These are phyloP conservation scores for Leccinum ponderosum DNA, from an alignment of 1,284 basidiomycete species.

Conservation along the genomic window DNA sequence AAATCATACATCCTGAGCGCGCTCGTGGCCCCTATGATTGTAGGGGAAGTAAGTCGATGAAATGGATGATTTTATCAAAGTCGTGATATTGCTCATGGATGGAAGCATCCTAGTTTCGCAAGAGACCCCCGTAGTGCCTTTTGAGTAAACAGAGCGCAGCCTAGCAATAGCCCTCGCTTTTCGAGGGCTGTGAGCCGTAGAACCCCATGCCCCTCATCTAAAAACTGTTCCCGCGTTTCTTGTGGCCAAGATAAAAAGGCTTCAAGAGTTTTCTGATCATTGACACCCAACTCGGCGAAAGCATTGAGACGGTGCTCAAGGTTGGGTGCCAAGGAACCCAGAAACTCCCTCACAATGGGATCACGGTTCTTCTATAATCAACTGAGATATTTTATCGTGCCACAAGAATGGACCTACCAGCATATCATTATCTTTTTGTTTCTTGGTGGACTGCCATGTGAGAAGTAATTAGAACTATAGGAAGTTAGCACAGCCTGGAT, in stretches of 20 bases:
- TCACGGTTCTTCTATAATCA: background rate
- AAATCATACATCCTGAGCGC: slow-evolving; percentile 14
- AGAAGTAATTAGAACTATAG: background rate
- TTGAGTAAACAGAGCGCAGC: slow-evolving; percentile 5
- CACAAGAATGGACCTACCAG: slow-evolving; percentile 2
- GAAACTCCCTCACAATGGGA: slow-evolving; percentile 15
- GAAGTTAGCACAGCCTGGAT: background rate
- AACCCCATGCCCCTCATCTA: slow-evolving; percentile 10
- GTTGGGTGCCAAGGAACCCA: slow-evolving; percentile 22
- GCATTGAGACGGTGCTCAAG: slow-evolving; percentile 19
- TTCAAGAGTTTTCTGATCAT: slow-evolving; percentile 18
- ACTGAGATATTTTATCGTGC: background rate
- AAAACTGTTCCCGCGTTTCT: slow-evolving; percentile 14
- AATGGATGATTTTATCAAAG: background rate
- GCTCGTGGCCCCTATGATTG: slow-evolving; percentile 1
- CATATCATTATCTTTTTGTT: background rate
- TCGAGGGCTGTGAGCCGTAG: slow-evolving; percentile 26
- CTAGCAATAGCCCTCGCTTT: slow-evolving; percentile 16
- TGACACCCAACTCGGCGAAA: slow-evolving; percentile 27
- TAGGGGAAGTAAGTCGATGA: slow-evolving; percentile 7
- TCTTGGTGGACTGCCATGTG: background rate
- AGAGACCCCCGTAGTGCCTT: slow-evolving; percentile 3
- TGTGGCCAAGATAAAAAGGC: slow-evolving; percentile 26
- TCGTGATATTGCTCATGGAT: background rate
- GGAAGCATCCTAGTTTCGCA: background rate